Evolutionary conservation across 306 rosid genomes (phyloP), one percentile per base, ranked within the genome.

Genomic region (Calophaca sinica): DNA sequence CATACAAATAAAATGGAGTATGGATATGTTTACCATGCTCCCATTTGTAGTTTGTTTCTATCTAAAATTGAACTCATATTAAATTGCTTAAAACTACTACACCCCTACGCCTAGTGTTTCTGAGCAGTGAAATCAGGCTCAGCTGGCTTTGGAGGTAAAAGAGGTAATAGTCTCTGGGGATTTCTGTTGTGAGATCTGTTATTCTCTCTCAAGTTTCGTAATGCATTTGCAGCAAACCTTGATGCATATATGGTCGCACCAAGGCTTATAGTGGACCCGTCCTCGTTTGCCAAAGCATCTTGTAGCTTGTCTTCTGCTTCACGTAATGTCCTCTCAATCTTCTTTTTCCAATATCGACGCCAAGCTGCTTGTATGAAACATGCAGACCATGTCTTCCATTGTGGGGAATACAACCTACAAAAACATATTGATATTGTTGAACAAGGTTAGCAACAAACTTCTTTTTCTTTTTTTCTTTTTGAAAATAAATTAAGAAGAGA

Each of bases 341-440:
- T 90, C 80, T 70, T 87, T 79, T 81, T 88, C 48, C 77, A 59
- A 66, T 82, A 78, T 4, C 87, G 65, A 4, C 87, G 91, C 98
- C 98, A 93, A 33, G 89, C 91, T 64, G 61, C 88, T 87, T 93
- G 96, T 81, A 93, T 84, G 68, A 75, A 85, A 72, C 80, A 57
- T 6, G 91, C 87, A 11, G 79, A 89, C 98, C 98, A 90, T 68
- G 89, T 88, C 68, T 80, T 87, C 98, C 98, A 93, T 72, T 87
- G 96, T 68, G 70, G 64, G 32, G 87, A 84, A 76, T 76, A 84
- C 62, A 51, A 76, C 70, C 87, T 84, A 58, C 4, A 58, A 6
- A 60, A 20, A 72, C 26, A 68, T 29, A 73, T 45, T 35, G 50
- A 42, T 39, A 63, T 63, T 39, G 33, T 26, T 49, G 12, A 60